Percentiles rank a stretch among this genome's conserved stretches.
Evolutionary conservation across 306 rosid species (phyloP).

Genomic region (Crotalaria pallida): DNA sequence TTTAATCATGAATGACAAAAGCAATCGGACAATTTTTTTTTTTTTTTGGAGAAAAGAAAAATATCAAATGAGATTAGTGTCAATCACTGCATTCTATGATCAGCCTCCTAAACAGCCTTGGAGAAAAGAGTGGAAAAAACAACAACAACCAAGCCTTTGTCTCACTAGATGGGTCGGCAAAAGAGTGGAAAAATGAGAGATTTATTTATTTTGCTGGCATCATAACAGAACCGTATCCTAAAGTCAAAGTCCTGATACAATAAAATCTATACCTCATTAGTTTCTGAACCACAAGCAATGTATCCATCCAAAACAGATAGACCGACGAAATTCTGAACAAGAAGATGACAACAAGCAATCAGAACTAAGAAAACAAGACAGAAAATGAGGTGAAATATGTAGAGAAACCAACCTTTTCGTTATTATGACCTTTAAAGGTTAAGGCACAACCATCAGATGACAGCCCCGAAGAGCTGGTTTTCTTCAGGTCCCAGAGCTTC

Average conservation of each 20-base stretch:
- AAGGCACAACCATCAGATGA: slow-evolving; percentile 44
- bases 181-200: neutral
- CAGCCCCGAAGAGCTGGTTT: slow-evolving; percentile 37
- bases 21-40: no score
- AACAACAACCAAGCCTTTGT: no score
- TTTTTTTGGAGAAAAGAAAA: no score
- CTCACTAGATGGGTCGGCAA: no score
- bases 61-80: neutral
- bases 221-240: neutral
- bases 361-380: slow-evolving; percentile 12
- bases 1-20: neutral
- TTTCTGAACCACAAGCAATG: slow-evolving; percentile 74
- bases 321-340: slow-evolving; percentile 66
- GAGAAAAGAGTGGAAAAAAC: neutral
- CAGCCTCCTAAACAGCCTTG: neutral
- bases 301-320: slow-evolving; percentile 61
- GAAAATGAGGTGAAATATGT: neutral
- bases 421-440: slow-evolving; percentile 61
- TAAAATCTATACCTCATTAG: slow-evolving; percentile 55
- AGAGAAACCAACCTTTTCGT: slow-evolving; percentile 53
- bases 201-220: neutral
- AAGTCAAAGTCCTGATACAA: neutral
- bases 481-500: slow-evolving; percentile 72
- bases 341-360: slow-evolving; percentile 13
- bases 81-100: neutral